These are phyloP conservation scores for Vitellaria paradoxa DNA, from an alignment of 179 eudicot genomes.

Conservation along the genomic window DNA sequence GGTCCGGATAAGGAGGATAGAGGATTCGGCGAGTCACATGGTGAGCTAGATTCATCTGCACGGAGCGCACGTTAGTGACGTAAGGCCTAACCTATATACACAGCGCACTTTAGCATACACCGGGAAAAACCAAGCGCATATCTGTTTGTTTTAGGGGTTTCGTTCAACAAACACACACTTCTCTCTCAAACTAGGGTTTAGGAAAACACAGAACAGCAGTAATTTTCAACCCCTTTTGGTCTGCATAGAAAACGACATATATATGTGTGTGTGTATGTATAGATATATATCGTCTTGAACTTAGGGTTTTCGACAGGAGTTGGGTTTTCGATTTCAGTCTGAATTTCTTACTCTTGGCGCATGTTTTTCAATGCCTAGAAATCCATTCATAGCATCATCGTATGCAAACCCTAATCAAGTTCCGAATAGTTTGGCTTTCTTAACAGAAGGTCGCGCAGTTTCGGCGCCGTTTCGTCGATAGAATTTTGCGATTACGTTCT, in stretches of 20 bases:
- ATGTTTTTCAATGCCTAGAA: constrained; percentile 25
- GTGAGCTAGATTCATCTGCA: constrained; percentile 2
- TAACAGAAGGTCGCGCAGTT: constrained; percentile 12
- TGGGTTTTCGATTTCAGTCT: not conserved
- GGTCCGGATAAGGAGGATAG: no score
- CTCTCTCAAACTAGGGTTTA: constrained; percentile 17
- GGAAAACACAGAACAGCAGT: no score
- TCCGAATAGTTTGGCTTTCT: constrained; percentile 9
- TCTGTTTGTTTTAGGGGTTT: constrained; percentile 4
- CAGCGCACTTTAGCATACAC: constrained; percentile 10
- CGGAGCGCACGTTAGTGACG: constrained; percentile 11
- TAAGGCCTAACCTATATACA: not conserved
- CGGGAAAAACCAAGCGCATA: not conserved
- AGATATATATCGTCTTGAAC: no score
- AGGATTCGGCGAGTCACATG: no score
- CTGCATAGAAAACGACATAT: not conserved
- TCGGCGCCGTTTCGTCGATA: not conserved
- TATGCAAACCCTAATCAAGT: constrained; percentile 6
- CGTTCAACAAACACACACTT: not conserved
- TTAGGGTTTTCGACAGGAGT: not conserved
- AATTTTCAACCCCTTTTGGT: not conserved
- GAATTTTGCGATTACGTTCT: constrained; percentile 3
- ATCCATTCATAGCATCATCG: not conserved
- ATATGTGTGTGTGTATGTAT: no score
- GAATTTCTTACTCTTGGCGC: not conserved